These are phyloP conservation scores for Colletotrichum caudatum DNA, from an alignment of 2,329 filamentous ascomycete genomes.

Conservation along the genomic window DNA sequence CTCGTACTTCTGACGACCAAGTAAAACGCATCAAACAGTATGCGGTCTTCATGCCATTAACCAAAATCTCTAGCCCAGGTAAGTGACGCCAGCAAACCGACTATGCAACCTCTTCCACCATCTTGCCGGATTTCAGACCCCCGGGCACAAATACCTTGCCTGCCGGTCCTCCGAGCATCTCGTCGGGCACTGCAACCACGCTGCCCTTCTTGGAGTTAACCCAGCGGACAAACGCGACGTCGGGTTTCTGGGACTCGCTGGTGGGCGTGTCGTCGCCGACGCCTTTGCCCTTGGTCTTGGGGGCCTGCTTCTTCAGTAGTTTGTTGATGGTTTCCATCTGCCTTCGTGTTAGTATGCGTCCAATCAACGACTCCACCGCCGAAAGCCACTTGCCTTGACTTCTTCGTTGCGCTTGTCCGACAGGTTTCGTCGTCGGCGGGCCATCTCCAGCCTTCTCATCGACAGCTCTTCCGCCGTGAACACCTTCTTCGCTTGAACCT, in stretches of 20 bases:
- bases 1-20: not conserved
- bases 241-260: conserved; percentile 61
- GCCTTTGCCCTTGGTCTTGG: conserved; percentile 74
- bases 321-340: conserved; percentile 94
- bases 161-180: conserved; percentile 73
- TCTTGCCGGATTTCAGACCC: conserved; percentile 56
- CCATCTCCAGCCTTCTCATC: conserved; percentile 73
- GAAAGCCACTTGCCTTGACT: conserved; percentile 63
- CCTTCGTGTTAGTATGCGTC: conserved; percentile 1
- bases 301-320: conserved; percentile 85
- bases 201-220: conserved; percentile 75
- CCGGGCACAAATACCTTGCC: conserved; percentile 67
- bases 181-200: conserved; percentile 73
- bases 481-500: conserved; percentile 73
- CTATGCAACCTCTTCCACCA: conserved; percentile 67
- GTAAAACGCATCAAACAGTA: not conserved
- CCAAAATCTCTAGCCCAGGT: conserved; percentile 10
- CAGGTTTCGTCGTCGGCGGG: conserved; percentile 70
- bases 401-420: conserved; percentile 74
- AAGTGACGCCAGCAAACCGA: not conserved
- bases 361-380: too few relatives aligned
- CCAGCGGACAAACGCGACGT: conserved; percentile 77
- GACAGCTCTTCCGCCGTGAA: conserved; percentile 73
- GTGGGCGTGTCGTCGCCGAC: conserved; percentile 64
- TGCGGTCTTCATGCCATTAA: not conserved